Percentiles rank a stretch among this genome's conserved stretches.
phyloP scores from a whole-genome alignment of 2,329 filamentous ascomycete genomes.

The Myriosclerotinia duriaeana region DNA sequence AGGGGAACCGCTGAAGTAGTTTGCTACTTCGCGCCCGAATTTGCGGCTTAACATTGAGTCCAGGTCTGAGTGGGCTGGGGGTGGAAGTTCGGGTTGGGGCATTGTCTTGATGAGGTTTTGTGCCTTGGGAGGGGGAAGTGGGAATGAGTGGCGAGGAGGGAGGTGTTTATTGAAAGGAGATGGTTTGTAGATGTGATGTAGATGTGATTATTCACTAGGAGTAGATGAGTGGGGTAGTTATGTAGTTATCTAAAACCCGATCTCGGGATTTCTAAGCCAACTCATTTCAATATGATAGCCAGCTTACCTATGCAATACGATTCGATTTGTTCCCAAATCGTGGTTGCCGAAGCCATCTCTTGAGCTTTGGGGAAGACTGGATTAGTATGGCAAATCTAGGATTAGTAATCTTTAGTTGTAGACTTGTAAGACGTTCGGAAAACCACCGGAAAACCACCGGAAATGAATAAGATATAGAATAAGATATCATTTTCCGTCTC shows the following conservation, averaged over 20 bases:
- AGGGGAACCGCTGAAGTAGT: slow-evolving; percentile 79
- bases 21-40: slow-evolving; percentile 77
- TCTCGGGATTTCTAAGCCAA: slow-evolving; percentile 18
- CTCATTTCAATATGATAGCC: background rate
- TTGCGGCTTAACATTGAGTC: slow-evolving; percentile 66
- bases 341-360: background rate
- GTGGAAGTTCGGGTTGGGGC: slow-evolving; percentile 39
- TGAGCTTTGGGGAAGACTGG: background rate
- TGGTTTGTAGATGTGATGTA: too few species aligned
- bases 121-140: too few species aligned
- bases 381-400: background rate
- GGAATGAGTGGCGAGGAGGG: background rate
- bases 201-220: background rate
- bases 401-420: background rate
- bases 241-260: slow-evolving; percentile 9
- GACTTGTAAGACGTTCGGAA: background rate
- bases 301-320: background rate
- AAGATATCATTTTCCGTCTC: background rate
- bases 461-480: background rate
- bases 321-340: background rate
- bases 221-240: slow-evolving; percentile 13
- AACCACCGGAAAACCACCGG: background rate
- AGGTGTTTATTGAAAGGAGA: background rate
- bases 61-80: slow-evolving; percentile 37
- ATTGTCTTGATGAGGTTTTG: slow-evolving; percentile 33